Base-by-base conservation (phyloP, 2,329 filamentous ascomycete species). In the Diaporthe citri region DNA sequence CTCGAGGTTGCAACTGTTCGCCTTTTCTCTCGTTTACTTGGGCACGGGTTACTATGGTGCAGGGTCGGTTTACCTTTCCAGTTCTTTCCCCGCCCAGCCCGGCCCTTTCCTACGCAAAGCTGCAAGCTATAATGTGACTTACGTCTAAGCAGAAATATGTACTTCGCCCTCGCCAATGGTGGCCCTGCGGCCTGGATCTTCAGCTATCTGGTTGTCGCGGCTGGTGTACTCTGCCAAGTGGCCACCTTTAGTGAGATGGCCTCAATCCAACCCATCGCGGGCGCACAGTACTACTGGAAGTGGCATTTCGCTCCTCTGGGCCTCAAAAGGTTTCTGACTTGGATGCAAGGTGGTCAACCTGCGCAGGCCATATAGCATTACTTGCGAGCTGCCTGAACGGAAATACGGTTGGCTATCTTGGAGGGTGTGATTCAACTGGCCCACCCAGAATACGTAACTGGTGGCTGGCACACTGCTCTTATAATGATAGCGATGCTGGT, bases 251-350 rank as follows among this genome's bases (percentile, higher is more conserved):
- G 82, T 9, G 84, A 86, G 75, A 78, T 86, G 79, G 82, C 82
- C 2, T 85, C 84, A 0, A 84, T 85, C 76, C 80, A 81, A 22
- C 84, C 84, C 4, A 81, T 85, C 48, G 84, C 84, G 0, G 84
- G 84, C 15, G 85, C 83, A 4, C 84, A 85, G 75, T 86, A 86
- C 74, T 83, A 85, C 75, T 86, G 84, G 84, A 86, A 84, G 7
- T 80, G 80, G 57, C 62, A n/a, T 28, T 73, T 56, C 28, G 75
- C 56, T 17, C 74, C 56, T 36, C 57, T 6, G 28, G 13, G 20
- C 15, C 60, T 28, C 34, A 67, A 25, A 17, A 55, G 62, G 10
- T 73, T 73, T 31, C 46, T 69, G 25, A 77, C 77, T 0, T 76
- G 76, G 59, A 39, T 78, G 3, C 77, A 78, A 73, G 84, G 5